Evolutionary conservation across 805 yeast species (phyloP).

Genomic region (Wickerhamiella lipophila): DNA sequence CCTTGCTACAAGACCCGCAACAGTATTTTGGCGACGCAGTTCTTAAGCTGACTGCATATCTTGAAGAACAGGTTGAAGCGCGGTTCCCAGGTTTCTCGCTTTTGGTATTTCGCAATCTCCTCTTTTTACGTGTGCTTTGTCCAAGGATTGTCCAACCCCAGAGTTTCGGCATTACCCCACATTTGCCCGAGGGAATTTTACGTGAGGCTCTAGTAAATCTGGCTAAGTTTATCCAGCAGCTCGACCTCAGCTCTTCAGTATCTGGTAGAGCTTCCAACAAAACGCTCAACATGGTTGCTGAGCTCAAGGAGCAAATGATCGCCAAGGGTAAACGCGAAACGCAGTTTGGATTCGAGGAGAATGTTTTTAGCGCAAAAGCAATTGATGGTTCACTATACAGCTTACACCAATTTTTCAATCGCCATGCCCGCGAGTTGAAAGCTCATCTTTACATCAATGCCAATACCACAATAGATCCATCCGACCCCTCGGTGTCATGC

Average conservation of each 20-base stretch:
- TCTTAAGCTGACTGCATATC: background rate
- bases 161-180: constrained; percentile 3
- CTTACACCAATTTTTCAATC: constrained; percentile 1
- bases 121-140: constrained; percentile 8
- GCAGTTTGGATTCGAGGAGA: background rate
- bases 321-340: background rate
- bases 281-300: background rate
- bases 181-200: background rate
- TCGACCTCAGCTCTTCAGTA: background rate
- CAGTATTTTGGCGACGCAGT: background rate
- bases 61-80: background rate
- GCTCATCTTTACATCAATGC: background rate
- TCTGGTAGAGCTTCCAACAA: background rate
- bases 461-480: no score
- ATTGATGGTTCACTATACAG: background rate
- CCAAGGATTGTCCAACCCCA: constrained; percentile 8
- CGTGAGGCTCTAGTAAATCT: background rate
- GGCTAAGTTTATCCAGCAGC: constrained; percentile 8
- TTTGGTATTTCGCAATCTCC: constrained; percentile 4
- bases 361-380: background rate
- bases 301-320: background rate
- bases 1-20: background rate
- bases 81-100: constrained; percentile 4
- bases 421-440: constrained; percentile 6
- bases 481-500: background rate